Conservation (phyloP, 2,329 filamentous ascomycete species). For the Pyricularia pennisetigena region DNA sequence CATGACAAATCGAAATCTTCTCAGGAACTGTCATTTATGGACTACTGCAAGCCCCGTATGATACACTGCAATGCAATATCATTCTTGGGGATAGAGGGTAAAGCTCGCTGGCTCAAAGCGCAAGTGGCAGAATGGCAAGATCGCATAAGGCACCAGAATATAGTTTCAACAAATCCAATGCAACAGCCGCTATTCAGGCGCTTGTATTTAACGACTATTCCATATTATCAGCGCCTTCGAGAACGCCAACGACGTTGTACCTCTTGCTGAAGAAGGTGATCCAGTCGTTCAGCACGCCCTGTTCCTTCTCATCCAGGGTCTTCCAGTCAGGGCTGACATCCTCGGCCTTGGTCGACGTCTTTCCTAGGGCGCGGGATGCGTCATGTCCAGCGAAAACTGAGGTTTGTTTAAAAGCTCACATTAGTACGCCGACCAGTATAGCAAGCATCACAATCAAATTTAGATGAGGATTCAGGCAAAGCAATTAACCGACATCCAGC, state of each 20-base stretch:
- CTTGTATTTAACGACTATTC: constrained; percentile 18
- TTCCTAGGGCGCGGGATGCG: constrained; percentile 81
- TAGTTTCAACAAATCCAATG: neutral
- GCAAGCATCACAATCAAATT: neutral
- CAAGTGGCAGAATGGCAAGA: neutral
- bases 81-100: neutral
- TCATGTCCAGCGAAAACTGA: constrained; percentile 94
- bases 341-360: constrained; percentile 75
- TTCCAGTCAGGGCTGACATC: constrained; percentile 78
- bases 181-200: neutral
- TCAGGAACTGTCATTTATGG: neutral
- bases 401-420: neutral
- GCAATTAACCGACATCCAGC: neutral
- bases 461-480: neutral
- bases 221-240: constrained; percentile 50
- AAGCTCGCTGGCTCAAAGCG: neutral
- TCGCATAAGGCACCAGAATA: neutral
- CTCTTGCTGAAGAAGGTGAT: constrained; percentile 92
- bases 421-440: neutral
- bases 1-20: neutral
- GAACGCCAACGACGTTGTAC: constrained; percentile 71
- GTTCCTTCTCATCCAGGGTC: constrained; percentile 75
- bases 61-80: neutral
- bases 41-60: neutral
- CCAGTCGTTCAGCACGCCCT: constrained; percentile 83